These are phyloP conservation scores for Theobroma grandiflorum DNA, from an alignment of 441 rosid genomes.

Conservation along the genomic window DNA sequence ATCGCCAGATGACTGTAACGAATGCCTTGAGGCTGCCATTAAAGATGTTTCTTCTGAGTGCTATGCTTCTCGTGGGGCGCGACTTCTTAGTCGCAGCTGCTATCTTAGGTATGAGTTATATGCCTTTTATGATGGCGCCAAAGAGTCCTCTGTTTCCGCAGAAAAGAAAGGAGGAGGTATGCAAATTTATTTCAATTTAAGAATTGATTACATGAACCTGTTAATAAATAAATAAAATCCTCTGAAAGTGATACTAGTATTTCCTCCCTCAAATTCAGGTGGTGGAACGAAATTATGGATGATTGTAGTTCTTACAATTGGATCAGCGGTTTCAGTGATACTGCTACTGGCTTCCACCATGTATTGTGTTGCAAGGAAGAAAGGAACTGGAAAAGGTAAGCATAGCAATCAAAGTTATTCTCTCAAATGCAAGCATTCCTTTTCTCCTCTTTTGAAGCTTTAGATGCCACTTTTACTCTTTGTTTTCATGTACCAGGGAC, in stretches of 20 bases:
- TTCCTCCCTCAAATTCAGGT: constrained; percentile 24
- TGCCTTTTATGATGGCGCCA: constrained; percentile 30
- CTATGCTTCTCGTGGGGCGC: constrained; percentile 26
- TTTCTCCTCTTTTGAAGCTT: neutral
- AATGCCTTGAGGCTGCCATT: constrained; percentile 30
- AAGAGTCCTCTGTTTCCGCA: neutral
- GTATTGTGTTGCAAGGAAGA: constrained; percentile 15
- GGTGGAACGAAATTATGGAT: constrained; percentile 23
- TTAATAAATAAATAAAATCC: neutral
- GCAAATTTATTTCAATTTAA: neutral
- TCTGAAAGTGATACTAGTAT: neutral
- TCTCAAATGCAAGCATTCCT: neutral
- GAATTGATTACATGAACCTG: neutral
- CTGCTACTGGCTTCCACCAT: constrained; percentile 4
- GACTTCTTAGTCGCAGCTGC: constrained; percentile 35
- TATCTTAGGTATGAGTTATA: constrained; percentile 35
- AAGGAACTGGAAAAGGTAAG: constrained; percentile 23
- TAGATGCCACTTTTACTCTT: neutral
- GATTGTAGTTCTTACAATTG: constrained; percentile 26
- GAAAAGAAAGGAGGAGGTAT: neutral
- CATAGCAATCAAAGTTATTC: neutral
- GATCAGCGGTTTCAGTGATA: neutral
- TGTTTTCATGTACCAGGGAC: constrained; percentile 21
- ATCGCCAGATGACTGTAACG: constrained; percentile 26
- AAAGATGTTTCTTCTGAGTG: constrained; percentile 15